Evolutionary conservation across 805 yeast species (phyloP).

Genomic region (Kodamaea lidongshanica): DNA sequence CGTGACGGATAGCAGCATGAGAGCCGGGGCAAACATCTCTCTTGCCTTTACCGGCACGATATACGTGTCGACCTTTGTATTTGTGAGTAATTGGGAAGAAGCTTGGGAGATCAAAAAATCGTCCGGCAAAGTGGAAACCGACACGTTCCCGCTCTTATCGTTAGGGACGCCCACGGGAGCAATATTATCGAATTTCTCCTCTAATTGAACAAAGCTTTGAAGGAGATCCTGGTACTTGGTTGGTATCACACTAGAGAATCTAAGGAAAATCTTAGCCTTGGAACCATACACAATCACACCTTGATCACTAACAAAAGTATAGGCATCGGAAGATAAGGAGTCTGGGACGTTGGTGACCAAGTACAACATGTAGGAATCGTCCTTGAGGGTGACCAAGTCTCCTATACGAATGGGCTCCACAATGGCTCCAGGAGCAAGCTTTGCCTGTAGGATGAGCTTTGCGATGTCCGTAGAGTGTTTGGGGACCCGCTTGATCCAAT

Average conservation of each 20-base stretch:
- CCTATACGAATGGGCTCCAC: constrained; percentile 39
- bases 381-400: constrained; percentile 53
- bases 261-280: constrained; percentile 38
- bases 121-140: neutral
- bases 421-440: constrained; percentile 7
- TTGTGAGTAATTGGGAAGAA: constrained; percentile 26
- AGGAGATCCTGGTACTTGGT: constrained; percentile 20
- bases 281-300: constrained; percentile 51
- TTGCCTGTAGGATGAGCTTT: constrained; percentile 5
- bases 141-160: constrained; percentile 12
- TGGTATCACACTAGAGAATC: constrained; percentile 53
- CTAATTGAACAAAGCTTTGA: constrained; percentile 22
- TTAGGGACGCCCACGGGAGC: constrained; percentile 37
- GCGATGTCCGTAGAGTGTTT: neutral
- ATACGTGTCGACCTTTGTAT: constrained; percentile 31
- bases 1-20: constrained; percentile 32
- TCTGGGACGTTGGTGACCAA: constrained; percentile 52
- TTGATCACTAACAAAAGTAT: constrained; percentile 48
- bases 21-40: constrained; percentile 25
- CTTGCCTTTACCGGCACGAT: constrained; percentile 33
- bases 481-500: constrained; percentile 14
- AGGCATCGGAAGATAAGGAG: constrained; percentile 44
- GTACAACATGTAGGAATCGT: constrained; percentile 41
- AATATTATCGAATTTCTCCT: constrained; percentile 24
- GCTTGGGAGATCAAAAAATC: constrained; percentile 32